phyloP scores from a whole-genome alignment of 768 basidiomycete genomes.

The Dendrothele bispora region DNA sequence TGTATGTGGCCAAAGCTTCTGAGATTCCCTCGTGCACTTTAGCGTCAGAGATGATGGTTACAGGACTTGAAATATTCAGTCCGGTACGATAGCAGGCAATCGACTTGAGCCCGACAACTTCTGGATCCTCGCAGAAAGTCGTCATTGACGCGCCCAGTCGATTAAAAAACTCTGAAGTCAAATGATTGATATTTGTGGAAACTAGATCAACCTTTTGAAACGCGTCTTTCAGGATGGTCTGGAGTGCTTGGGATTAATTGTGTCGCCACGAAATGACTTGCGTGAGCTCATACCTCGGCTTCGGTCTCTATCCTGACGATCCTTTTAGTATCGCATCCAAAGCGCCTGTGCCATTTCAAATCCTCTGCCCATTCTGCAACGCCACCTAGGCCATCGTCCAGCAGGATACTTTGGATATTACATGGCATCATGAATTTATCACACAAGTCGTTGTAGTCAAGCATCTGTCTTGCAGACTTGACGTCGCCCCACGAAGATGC shows the following conservation, averaged over 20 bases:
- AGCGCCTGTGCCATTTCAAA: slow-evolving; percentile 62
- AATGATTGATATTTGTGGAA: no score
- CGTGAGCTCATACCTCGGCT: slow-evolving; percentile 60
- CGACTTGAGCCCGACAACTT: slow-evolving; percentile 73
- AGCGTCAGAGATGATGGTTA: slow-evolving; percentile 23
- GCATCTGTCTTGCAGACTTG: slow-evolving; percentile 41
- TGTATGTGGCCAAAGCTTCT: slow-evolving; percentile 33
- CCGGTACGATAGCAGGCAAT: slow-evolving; percentile 79
- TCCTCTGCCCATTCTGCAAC: slow-evolving; percentile 45
- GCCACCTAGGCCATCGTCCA: slow-evolving; percentile 72
- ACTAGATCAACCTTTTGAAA: no score
- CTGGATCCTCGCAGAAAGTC: slow-evolving; percentile 43
- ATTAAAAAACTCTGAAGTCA: slow-evolving; percentile 1
- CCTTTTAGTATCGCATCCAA: slow-evolving; percentile 53
- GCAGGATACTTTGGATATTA: slow-evolving; percentile 64
- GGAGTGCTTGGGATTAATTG: no score
- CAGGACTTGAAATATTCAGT: slow-evolving; percentile 45
- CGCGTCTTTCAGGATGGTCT: no score
- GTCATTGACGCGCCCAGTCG: slow-evolving; percentile 25
- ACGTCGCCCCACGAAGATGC: slow-evolving; percentile 57
- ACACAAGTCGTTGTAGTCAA: slow-evolving; percentile 61
- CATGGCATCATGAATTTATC: slow-evolving; percentile 50
- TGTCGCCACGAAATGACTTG: slow-evolving; percentile 9
- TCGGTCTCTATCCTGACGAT: slow-evolving; percentile 69
- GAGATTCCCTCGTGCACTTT: slow-evolving; percentile 27